Conservation (phyloP, 2,329 filamentous ascomycete genomes). For the Botrytis squamosa region DNA sequence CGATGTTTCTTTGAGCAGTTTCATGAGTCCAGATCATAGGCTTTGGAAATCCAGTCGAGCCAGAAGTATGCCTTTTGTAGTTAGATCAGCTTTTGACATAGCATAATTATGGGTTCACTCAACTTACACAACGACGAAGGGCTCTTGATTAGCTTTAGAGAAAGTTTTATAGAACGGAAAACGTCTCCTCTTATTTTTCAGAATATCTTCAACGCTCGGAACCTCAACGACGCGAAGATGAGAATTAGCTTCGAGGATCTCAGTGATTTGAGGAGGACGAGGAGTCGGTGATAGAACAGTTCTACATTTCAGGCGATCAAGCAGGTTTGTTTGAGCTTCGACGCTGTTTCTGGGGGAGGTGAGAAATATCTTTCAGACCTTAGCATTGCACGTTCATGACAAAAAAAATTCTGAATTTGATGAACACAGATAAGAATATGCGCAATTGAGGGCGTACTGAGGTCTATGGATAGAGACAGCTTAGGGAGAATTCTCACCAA, state of each 20-base stretch:
- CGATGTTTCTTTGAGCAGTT: background rate
- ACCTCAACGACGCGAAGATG: background rate
- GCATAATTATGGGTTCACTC: background rate
- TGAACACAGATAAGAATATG: background rate
- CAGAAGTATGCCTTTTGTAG: background rate
- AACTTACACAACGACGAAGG: background rate
- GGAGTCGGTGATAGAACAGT: background rate
- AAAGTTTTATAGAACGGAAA: background rate
- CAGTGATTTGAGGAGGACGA: background rate
- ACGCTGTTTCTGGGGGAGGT: background rate
- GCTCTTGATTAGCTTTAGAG: background rate
- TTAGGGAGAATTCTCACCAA: background rate
- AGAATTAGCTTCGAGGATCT: background rate
- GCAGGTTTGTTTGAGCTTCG: background rate
- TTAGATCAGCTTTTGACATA: background rate
- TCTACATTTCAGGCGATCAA: background rate
- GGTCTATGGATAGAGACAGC: background rate
- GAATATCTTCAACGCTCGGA: background rate
- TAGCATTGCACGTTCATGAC: background rate
- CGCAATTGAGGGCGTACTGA: background rate
- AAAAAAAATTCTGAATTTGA: background rate
- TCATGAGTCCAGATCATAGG: conserved; percentile 1
- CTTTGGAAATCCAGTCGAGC: background rate
- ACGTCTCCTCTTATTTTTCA: background rate
- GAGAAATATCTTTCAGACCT: background rate